Evolutionary conservation across 164 flowering plant genomes (phyloP), one percentile per base, ranked within the genome.

Genomic region (Platanus orientalis): DNA sequence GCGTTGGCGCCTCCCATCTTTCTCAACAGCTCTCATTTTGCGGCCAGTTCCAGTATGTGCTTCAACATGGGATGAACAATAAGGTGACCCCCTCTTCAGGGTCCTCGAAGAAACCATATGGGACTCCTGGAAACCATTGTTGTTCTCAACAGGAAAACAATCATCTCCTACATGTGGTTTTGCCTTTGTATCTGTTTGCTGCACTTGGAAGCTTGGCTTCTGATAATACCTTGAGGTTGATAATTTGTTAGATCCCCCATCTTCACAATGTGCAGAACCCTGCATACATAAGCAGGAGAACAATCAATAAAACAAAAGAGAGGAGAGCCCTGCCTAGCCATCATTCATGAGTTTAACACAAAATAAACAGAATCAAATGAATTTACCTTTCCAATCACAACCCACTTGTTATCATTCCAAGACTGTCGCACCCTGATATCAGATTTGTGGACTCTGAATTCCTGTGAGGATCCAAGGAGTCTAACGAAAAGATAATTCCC

Each of bases 381-480:
- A 49, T 19, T 39, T 84, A 84, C 95, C 89, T 84, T 79, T 51
- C 80, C 80, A 27, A 80, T 67, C 40, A 77, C 56, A 24, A 69
- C 21, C 95, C 91, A 86, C 53, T 68, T 39, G 32, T 60, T 78
- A 68, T 79, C 80, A 48, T 75, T 68, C 88, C 88, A 86, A 24
- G 76, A 75, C 50, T 75, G 87, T 25, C 88, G 70, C 29, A 57
- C 57, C 58, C 95, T 76, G 47, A 83, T 69, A 29, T 80, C 62
- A 56, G 29, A 57, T 60, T 58, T 71, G 30, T 54, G 32, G 13
- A 70, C 79, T 36, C 57, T 61, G 21, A 78, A 60, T 50, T 82
- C 82, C 56, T 58, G 54, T 14, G 71, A 66, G 12, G 79, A 78
- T 36, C 86, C 89, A 75, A 80, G 70, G 23, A 80, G 57, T 74